These are phyloP conservation scores for Psilocybe cyanescens DNA, from an alignment of 768 basidiomycete genomes.

Conservation along the genomic window DNA sequence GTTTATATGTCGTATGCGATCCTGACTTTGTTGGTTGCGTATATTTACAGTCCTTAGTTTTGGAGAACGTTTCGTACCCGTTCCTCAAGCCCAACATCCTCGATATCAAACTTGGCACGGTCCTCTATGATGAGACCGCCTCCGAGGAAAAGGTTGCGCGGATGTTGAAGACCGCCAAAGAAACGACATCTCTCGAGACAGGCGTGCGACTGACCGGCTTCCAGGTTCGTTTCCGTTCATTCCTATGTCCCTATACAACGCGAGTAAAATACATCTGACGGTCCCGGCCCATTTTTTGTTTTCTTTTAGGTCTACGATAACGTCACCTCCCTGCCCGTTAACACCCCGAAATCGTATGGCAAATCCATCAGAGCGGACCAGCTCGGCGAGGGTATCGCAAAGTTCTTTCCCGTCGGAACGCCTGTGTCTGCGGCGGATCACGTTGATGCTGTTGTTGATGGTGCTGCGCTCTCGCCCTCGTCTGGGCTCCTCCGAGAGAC, in stretches of 20 bases:
- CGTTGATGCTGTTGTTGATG: neutral
- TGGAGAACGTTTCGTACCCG: constrained; percentile 79
- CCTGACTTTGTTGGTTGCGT: constrained; percentile 12
- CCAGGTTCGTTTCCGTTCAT: constrained; percentile 54
- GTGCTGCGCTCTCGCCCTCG: constrained; percentile 3
- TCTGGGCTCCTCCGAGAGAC: constrained; percentile 59
- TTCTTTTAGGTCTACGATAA: constrained; percentile 72
- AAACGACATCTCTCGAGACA: constrained; percentile 74
- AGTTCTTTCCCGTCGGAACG: constrained; percentile 71
- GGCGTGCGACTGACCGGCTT: constrained; percentile 87
- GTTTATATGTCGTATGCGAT: neutral
- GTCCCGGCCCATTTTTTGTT: neutral
- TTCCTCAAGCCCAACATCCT: constrained; percentile 86
- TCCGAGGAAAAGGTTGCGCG: constrained; percentile 74
- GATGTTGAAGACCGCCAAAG: constrained; percentile 72
- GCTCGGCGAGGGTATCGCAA: constrained; percentile 74
- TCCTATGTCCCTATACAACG: neutral
- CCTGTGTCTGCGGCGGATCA: neutral
- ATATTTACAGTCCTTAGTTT: constrained; percentile 68
- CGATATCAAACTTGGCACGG: constrained; percentile 92
- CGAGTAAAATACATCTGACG: neutral
- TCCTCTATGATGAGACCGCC: constrained; percentile 76
- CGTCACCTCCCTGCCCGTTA: constrained; percentile 51
- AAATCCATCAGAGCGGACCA: constrained; percentile 70
- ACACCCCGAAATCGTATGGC: constrained; percentile 79